phyloP scores from a whole-genome alignment of 2,329 filamentous ascomycete species.

The Aspergillus sp. region DNA sequence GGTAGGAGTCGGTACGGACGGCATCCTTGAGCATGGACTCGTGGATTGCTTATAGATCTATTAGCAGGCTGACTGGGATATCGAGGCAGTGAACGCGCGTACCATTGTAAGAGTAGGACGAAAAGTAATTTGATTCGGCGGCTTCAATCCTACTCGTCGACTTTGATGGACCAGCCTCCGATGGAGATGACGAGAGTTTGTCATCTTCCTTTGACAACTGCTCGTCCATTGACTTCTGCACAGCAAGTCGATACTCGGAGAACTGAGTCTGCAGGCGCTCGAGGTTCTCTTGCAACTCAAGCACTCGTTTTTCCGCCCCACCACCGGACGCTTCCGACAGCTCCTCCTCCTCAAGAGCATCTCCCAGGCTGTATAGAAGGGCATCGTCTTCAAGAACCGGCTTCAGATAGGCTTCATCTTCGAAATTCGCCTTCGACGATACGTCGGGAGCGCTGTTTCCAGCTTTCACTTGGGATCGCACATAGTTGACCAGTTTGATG shows the following conservation, averaged over 20 bases:
- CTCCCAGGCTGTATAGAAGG: slow-evolving; percentile 77
- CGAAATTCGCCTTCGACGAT: slow-evolving; percentile 54
- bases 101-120: slow-evolving; percentile 61
- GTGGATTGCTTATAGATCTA: slow-evolving; percentile 59
- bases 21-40: slow-evolving; percentile 92
- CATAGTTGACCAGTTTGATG: slow-evolving; percentile 66
- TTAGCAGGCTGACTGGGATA: not conserved
- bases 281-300: slow-evolving; percentile 54
- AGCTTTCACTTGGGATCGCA: slow-evolving; percentile 39
- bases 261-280: slow-evolving; percentile 53
- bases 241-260: slow-evolving; percentile 54
- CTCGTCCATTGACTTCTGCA: slow-evolving; percentile 57
- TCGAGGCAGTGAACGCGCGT: slow-evolving; percentile 13
- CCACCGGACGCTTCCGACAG: slow-evolving; percentile 18
- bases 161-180: slow-evolving; percentile 17
- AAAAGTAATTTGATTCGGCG: slow-evolving; percentile 53
- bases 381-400: slow-evolving; percentile 85
- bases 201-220: slow-evolving; percentile 53
- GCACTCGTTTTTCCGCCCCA: slow-evolving; percentile 40
- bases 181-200: slow-evolving; percentile 14
- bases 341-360: slow-evolving; percentile 47
- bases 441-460: slow-evolving; percentile 44
- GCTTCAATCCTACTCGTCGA: slow-evolving; percentile 35
- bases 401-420: slow-evolving; percentile 71
- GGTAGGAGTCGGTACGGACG: slow-evolving; percentile 80